Conservation (phyloP, 1,284 basidiomycete genomes). For the Apiotrichum montevideense region DNA sequence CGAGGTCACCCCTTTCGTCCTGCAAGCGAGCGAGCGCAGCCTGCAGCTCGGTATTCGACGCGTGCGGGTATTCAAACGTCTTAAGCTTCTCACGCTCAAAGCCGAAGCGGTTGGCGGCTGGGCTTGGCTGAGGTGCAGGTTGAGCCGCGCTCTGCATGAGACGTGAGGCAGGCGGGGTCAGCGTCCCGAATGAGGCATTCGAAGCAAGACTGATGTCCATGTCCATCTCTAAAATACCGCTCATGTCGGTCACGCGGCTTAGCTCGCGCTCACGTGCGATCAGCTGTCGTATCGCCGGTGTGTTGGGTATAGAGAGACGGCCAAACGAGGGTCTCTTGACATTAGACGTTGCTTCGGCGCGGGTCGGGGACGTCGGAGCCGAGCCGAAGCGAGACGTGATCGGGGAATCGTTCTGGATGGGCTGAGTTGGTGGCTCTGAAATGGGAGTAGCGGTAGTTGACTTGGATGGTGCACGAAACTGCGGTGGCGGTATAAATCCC, state of each 20-base stretch:
- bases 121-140: background rate
- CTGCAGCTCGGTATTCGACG: background rate
- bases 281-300: constrained; percentile 8
- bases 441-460: too few relatives aligned
- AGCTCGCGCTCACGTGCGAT: constrained; percentile 6
- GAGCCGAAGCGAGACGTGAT: background rate
- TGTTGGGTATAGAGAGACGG: constrained; percentile 2
- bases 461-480: background rate
- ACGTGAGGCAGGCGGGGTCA: constrained; percentile 8
- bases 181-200: constrained; percentile 5
- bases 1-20: constrained; percentile 6
- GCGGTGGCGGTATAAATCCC: background rate
- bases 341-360: background rate
- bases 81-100: background rate
- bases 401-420: background rate
- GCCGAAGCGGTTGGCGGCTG: background rate
- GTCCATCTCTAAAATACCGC: constrained; percentile 7
- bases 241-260: background rate
- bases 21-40: constrained; percentile 5
- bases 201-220: constrained; percentile 13
- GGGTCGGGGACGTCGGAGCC: background rate
- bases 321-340: background rate
- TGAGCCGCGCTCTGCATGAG: background rate
- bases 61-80: background rate
- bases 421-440: too few relatives aligned